Percentiles rank a stretch among this genome's conserved stretches.
Conservation (phyloP, 352 stramenopile genomes). For the Globisporangium splendens region DNA sequence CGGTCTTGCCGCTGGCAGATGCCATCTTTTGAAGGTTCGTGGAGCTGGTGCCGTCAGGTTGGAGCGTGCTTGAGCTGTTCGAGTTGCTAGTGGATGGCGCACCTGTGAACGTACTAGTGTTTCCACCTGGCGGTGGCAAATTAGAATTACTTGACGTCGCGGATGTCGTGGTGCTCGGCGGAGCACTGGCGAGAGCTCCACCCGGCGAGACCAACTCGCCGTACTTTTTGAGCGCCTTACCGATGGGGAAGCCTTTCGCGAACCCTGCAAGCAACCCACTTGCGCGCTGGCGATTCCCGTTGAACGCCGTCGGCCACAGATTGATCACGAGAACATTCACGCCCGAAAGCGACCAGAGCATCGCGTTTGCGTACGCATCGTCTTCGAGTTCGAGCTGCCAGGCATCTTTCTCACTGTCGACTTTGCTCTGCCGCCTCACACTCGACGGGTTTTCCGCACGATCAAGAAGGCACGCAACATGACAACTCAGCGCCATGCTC, state of each 20-base stretch:
- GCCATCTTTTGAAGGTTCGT: conserved; percentile 6
- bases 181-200: conserved; percentile 5
- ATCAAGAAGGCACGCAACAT: conserved; percentile 71
- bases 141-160: conserved; percentile 2
- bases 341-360: conserved; percentile 76
- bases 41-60: not conserved
- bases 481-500: conserved; percentile 57
- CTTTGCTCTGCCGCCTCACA: conserved; percentile 79
- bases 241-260: conserved; percentile 48
- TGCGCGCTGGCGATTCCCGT: conserved; percentile 64
- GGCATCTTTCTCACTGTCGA: conserved; percentile 73
- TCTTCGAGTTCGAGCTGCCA: conserved; percentile 61
- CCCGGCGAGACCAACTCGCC: conserved; percentile 24
- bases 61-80: conserved; percentile 2
- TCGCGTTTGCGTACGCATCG: conserved; percentile 52
- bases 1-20: not conserved
- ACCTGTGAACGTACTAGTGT: not conserved
- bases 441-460: conserved; percentile 77
- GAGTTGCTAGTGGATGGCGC: conserved; percentile 5
- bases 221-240: conserved; percentile 57
- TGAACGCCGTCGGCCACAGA: conserved; percentile 79
- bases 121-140: not conserved
- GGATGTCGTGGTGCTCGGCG: conserved; percentile 8
- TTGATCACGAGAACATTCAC: conserved; percentile 77
- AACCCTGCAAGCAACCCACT: conserved; percentile 44